phyloP scores from a whole-genome alignment of 2,329 filamentous ascomycete genomes.

The Xylariaceae sp. region DNA sequence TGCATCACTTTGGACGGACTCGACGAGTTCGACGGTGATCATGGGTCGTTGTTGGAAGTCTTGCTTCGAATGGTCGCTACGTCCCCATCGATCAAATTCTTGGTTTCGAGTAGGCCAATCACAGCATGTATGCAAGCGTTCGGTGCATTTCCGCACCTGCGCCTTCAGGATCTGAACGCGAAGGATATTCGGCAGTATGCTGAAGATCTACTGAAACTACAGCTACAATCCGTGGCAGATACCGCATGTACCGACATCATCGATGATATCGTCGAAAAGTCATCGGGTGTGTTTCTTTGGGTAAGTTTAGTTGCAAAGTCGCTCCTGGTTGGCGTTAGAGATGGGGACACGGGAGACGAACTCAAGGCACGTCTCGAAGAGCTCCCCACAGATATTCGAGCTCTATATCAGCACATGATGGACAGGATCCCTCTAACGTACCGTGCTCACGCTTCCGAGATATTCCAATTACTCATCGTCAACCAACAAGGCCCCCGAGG shows the following conservation, averaged over 20 bases:
- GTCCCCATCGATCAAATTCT: not conserved
- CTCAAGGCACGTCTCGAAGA: not conserved
- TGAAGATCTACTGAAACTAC: not conserved
- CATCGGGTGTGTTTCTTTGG: not conserved
- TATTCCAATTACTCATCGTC: not conserved
- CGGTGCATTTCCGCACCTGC: not conserved
- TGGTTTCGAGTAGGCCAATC: not conserved
- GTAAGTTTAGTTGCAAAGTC: not conserved
- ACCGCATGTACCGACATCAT: not conserved
- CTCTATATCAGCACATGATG: not conserved
- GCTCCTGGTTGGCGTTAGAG: not conserved
- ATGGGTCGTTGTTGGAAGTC: not conserved
- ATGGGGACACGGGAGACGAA: not conserved
- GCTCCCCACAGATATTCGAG: not conserved
- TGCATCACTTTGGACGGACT: not conserved
- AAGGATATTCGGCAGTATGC: not conserved
- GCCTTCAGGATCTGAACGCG: not conserved
- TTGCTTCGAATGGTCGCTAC: not conserved
- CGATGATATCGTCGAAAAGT: not conserved
- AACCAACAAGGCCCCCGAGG: not conserved
- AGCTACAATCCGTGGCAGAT: not conserved
- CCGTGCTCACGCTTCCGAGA: not conserved
- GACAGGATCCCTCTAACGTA: not conserved
- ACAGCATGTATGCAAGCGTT: not conserved
- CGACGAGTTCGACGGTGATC: not conserved